phyloP scores from a whole-genome alignment of 1,284 basidiomycete genomes.

The Moniliella sp. region DNA sequence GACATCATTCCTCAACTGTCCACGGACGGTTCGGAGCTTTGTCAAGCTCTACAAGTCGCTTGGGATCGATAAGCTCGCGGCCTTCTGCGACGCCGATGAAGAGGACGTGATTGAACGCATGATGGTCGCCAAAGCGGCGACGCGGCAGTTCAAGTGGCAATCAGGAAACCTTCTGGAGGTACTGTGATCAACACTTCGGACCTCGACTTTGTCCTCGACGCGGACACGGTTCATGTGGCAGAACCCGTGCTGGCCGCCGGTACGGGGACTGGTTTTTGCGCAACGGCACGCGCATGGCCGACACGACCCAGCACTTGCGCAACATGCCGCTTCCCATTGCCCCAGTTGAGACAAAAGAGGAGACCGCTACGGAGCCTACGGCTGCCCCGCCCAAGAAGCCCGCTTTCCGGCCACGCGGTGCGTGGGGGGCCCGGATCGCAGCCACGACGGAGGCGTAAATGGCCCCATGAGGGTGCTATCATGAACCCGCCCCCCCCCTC shows the following conservation, averaged over 20 bases:
- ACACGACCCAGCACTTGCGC: conserved; percentile 15
- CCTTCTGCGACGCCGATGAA: conserved; percentile 64
- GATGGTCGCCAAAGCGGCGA: conserved; percentile 78
- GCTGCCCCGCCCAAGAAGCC: not conserved
- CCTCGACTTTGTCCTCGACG: conserved; percentile 80
- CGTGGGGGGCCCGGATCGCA: not conserved
- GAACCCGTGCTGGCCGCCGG: conserved; percentile 69
- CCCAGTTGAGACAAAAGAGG: not conserved
- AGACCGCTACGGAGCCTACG: not conserved
- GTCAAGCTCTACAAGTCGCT: conserved; percentile 84
- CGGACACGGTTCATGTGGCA: conserved; percentile 83
- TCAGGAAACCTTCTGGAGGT: conserved; percentile 53
- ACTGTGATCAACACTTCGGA: conserved; percentile 72
- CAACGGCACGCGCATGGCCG: conserved; percentile 23
- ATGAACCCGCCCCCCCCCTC: no score
- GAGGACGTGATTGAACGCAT: conserved; percentile 85
- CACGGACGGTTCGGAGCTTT: conserved; percentile 73
- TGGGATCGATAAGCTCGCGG: conserved; percentile 70
- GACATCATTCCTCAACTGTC: conserved; percentile 55
- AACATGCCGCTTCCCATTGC: conserved; percentile 16
- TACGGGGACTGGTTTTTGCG: conserved; percentile 94
- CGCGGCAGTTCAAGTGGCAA: conserved; percentile 45
- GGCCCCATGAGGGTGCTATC: no score
- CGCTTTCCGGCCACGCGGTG: not conserved
- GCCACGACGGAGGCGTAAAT: no score